A percentile compares a stretch with the other conserved stretches of the same genome.
phyloP scores from a whole-genome alignment of 305 asterid species.

The Rubia peregrina region DNA sequence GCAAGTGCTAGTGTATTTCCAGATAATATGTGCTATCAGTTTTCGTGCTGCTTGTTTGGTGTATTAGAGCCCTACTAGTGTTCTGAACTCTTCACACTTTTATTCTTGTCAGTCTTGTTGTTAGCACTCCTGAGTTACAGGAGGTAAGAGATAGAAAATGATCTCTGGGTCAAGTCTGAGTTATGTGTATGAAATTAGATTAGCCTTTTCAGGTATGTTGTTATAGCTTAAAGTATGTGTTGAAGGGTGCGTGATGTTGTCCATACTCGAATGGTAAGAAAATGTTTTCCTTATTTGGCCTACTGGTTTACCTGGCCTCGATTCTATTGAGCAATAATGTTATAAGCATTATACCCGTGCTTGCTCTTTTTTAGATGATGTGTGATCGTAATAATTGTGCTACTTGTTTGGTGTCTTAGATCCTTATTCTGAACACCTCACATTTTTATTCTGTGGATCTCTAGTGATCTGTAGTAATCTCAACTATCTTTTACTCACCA shows the following conservation, averaged over 20 bases:
- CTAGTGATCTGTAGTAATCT: conserved; percentile 1
- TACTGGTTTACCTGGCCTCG: background rate
- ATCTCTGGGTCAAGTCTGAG: background rate
- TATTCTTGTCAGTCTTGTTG: background rate
- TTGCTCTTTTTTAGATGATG: background rate
- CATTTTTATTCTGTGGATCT: background rate
- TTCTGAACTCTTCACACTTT: background rate
- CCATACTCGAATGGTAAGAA: background rate
- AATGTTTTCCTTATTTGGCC: background rate
- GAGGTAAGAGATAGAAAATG: background rate
- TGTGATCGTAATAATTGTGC: background rate
- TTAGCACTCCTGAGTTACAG: background rate
- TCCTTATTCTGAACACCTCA: background rate
- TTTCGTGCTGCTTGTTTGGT: too few relatives aligned
- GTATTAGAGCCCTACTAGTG: background rate
- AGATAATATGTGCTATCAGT: background rate
- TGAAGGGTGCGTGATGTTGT: background rate
- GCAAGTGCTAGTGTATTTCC: background rate
- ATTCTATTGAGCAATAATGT: background rate
- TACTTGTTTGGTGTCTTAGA: background rate
- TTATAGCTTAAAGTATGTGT: background rate
- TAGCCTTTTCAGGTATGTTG: background rate
- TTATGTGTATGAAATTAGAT: background rate
- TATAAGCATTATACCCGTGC: background rate
- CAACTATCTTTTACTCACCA: background rate